Evolutionary conservation across 2,329 filamentous ascomycete genomes (phyloP), one percentile per base, ranked within the genome.

Genomic region (Cladosporium colombiae): DNA sequence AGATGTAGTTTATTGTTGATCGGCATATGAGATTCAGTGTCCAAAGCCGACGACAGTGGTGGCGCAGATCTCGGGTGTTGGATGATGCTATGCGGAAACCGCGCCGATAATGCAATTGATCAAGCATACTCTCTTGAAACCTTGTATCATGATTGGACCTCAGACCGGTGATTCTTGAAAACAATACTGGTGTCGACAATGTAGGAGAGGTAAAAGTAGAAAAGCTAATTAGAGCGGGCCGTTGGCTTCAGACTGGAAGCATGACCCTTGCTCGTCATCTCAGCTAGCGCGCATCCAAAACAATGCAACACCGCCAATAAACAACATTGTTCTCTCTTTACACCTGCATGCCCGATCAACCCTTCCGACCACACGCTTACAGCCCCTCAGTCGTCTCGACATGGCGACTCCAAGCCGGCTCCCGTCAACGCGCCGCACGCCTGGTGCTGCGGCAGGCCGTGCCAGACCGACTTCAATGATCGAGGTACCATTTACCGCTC

Each of bases 381-480:
- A 27, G 11, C 27, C 16, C 25, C 23, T 4, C 49, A 57, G 14
- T 23, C 1, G 6, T 10, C 21, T 25, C 55, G 23, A 23, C 6
- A 67, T 63, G 61, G 61, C 61, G 23, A 63, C 61, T 44, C 61
- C 61, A 31, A 74, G 72, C 63, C 68, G 70, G 31, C 67, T 75
- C 49, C 73, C 74, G 2, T 70, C 72, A 16, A 65, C 67, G 25
- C 68, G 69, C 33, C 70, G 72, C 23, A 64, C 66, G 27, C 62
- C 66, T 14, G 66, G 64, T n/a, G 44, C 53, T 33, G 52, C 65
- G 25, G 65, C 65, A 52, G 64, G 68, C 25, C 70, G 69, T 59
- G 62, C 62, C 35, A 63, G 74, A 44, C 74, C 74, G 25, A 67
- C 71, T 44, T 74, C 73, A 53, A 74, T 75, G 74, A 73, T 74